Evolutionary conservation across 257 asterid species (phyloP).

Genomic region (Capsicum baccatum): DNA sequence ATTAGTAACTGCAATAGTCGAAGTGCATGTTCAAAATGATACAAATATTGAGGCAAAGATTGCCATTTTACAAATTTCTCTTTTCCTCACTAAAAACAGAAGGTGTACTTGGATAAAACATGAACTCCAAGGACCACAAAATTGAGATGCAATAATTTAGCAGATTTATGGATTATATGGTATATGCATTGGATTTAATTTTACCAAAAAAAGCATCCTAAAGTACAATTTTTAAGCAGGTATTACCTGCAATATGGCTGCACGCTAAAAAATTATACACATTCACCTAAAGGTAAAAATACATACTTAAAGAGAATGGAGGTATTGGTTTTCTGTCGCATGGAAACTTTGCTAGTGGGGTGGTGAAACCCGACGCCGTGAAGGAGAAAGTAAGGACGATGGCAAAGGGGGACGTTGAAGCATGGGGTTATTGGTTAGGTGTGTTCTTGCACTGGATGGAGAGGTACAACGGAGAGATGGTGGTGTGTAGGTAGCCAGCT

Average conservation of each 20-base stretch:
- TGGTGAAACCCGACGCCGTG: too few species aligned
- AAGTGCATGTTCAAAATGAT: not conserved
- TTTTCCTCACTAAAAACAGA: not conserved
- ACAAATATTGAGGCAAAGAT: not conserved
- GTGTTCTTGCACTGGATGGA: too few species aligned
- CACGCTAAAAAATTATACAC: slow-evolving; percentile 43
- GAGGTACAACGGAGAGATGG: too few species aligned
- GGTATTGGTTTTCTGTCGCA: too few species aligned
- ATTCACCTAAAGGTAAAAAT: not conserved
- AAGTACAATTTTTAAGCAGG: slow-evolving; percentile 19
- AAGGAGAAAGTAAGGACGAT: too few species aligned
- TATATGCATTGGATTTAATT: slow-evolving; percentile 1
- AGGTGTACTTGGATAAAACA: not conserved
- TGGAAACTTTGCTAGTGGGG: too few species aligned
- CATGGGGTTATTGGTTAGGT: too few species aligned
- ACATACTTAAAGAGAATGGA: slow-evolving; percentile 44
- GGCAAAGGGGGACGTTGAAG: too few species aligned
- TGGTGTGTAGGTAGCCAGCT: too few species aligned
- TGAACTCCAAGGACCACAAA: not conserved
- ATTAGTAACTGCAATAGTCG: slow-evolving; percentile 3
- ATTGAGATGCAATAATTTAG: not conserved
- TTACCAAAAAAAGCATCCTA: not conserved
- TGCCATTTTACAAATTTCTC: not conserved
- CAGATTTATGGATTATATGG: too few species aligned
- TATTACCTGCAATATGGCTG: slow-evolving; percentile 88